Evolutionary conservation across 176 grass and related monocot genomes (phyloP).

Genomic region (Eragrostis nindensis): DNA sequence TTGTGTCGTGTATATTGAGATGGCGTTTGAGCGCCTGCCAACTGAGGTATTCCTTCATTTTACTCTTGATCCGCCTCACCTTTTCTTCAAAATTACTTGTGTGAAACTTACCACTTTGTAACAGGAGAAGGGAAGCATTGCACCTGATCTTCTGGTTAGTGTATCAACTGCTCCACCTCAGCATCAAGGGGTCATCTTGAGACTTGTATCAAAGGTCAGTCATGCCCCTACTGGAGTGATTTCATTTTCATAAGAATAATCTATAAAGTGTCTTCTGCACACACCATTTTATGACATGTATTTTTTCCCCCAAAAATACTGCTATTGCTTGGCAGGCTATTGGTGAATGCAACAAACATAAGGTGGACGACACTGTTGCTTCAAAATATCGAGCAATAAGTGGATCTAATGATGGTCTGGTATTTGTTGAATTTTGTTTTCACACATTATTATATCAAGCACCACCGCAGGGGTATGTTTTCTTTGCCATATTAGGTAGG

Average conservation of each 20-base stretch:
- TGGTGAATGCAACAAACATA: constrained; percentile 66
- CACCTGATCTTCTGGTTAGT: constrained; percentile 81
- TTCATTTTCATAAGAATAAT: background rate
- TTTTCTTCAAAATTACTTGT: constrained; percentile 22
- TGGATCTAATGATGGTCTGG: constrained; percentile 60
- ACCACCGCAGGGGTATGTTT: constrained; percentile 69
- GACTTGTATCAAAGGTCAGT: constrained; percentile 80
- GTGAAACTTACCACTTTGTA: constrained; percentile 22
- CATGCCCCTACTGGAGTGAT: background rate
- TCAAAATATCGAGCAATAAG: constrained; percentile 67
- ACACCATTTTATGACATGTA: constrained; percentile 24
- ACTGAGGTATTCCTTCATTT: constrained; percentile 48
- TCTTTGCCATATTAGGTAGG: constrained; percentile 36
- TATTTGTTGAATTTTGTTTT: constrained; percentile 81
- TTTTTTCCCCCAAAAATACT: no score
- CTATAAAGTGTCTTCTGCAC: background rate
- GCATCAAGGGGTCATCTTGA: constrained; percentile 89
- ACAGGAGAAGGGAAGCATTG: constrained; percentile 73
- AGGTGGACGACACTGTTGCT: constrained; percentile 61
- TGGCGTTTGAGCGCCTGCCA: constrained; percentile 84
- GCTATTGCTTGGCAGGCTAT: constrained; percentile 61
- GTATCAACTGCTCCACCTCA: constrained; percentile 72
- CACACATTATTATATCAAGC: constrained; percentile 79
- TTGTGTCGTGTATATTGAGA: constrained; percentile 88
- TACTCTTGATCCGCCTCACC: background rate